phyloP scores from a whole-genome alignment of 768 basidiomycete genomes.

The Candolleomyces aberdarensis region DNA sequence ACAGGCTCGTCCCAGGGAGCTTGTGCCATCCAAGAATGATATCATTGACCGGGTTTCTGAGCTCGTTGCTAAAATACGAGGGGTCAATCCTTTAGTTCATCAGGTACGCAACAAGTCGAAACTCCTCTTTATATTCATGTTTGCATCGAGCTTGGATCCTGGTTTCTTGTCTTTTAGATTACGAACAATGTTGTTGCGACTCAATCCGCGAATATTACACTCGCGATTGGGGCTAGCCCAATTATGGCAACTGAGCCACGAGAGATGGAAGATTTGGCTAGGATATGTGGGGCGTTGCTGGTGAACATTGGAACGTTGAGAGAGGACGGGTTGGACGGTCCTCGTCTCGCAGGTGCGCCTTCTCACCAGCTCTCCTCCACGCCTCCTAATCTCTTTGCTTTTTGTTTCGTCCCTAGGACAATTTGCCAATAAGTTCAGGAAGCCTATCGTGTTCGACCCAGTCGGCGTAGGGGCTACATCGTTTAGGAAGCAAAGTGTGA shows the following conservation, averaged over 20 bases:
- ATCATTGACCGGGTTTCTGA: conserved; percentile 43
- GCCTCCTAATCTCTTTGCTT: background rate
- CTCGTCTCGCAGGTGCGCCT: conserved; percentile 64
- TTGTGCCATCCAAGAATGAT: conserved; percentile 22
- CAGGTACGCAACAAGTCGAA: conserved; percentile 43
- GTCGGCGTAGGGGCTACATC: conserved; percentile 86
- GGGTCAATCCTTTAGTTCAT: conserved; percentile 70
- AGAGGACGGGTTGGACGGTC: conserved; percentile 58
- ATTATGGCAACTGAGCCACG: conserved; percentile 88
- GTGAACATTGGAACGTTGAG: conserved; percentile 85
- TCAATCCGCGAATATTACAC: conserved; percentile 87
- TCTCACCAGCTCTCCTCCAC: background rate
- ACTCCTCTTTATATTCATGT: too few species aligned
- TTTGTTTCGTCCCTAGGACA: conserved; percentile 26
- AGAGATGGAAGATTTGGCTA: conserved; percentile 79
- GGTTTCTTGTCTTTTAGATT: conserved; percentile 46
- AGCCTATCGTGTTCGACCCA: conserved; percentile 86
- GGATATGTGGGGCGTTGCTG: conserved; percentile 64
- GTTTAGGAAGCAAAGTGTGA: conserved; percentile 61
- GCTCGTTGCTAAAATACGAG: conserved; percentile 51
- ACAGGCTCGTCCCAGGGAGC: background rate
- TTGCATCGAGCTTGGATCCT: too few species aligned
- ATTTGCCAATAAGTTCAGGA: conserved; percentile 63
- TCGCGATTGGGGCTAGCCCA: conserved; percentile 85
- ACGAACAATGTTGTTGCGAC: conserved; percentile 87